phyloP scores from a whole-genome alignment of 768 basidiomycete genomes.

The Boletus sp. region DNA sequence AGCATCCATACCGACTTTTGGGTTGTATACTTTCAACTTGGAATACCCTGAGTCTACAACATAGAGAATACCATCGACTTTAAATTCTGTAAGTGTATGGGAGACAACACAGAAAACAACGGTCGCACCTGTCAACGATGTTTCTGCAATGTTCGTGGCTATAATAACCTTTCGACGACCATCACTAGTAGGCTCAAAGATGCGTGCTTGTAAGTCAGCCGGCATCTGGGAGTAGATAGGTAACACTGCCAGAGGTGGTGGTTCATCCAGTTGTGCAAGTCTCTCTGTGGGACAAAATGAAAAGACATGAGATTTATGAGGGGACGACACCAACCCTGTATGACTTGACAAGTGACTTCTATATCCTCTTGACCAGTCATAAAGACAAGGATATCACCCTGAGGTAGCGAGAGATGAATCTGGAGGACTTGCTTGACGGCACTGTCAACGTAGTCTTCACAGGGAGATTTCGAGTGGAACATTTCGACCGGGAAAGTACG shows the following conservation, averaged over 20 bases:
- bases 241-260: conserved; percentile 80
- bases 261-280: conserved; percentile 86
- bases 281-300: conserved; percentile 59
- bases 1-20: conserved; percentile 99
- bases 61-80: conserved; percentile 95
- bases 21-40: conserved; percentile 98
- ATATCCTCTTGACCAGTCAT: conserved; percentile 99
- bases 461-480: conserved; percentile 94
- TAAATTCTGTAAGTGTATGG: conserved; percentile 2
- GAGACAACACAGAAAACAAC: not conserved
- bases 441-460: conserved; percentile 98
- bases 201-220: conserved; percentile 96
- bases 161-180: conserved; percentile 96
- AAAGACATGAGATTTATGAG: not conserved
- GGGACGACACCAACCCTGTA: conserved; percentile 59
- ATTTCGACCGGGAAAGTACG: conserved; percentile 98
- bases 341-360: conserved; percentile 92
- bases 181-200: conserved; percentile 91
- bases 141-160: conserved; percentile 98
- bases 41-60: conserved; percentile 97
- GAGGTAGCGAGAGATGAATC: conserved; percentile 90
- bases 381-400: conserved; percentile 95
- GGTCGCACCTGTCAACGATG: conserved; percentile 79
- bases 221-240: conserved; percentile 99
- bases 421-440: conserved; percentile 98